Evolutionary conservation across 768 basidiomycete species (phyloP).

Genomic region (Hysterangium stoloniferum): DNA sequence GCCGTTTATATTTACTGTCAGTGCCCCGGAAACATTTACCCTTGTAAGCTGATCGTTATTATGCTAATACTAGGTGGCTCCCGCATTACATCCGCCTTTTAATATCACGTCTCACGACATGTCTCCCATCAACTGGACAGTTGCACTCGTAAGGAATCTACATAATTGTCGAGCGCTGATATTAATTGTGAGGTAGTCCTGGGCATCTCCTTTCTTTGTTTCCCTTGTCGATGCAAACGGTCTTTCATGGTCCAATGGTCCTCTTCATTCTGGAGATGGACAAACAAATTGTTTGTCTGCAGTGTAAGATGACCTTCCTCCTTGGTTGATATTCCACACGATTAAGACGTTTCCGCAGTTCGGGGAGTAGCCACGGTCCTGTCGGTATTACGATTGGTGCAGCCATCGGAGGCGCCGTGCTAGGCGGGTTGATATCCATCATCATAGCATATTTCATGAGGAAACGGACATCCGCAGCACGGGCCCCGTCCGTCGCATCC

Average conservation of each 20-base stretch:
- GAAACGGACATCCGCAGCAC: too few relatives aligned
- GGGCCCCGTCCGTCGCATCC: too few relatives aligned
- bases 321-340: background rate
- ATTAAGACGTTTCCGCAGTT: background rate
- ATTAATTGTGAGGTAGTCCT: slow-evolving; percentile 31
- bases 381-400: slow-evolving; percentile 20
- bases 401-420: slow-evolving; percentile 17
- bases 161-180: too few relatives aligned
- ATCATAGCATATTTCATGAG: background rate
- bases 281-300: slow-evolving; percentile 34
- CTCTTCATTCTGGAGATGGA: slow-evolving; percentile 41
- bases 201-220: slow-evolving; percentile 49
- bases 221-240: slow-evolving; percentile 45
- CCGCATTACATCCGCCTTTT: slow-evolving; percentile 51
- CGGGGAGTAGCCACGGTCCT: background rate
- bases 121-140: slow-evolving; percentile 50
- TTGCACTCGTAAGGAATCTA: slow-evolving; percentile 32
- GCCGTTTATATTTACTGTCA: slow-evolving; percentile 50
- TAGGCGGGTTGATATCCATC: slow-evolving; percentile 12
- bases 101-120: slow-evolving; percentile 42
- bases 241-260: slow-evolving; percentile 48
- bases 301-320: background rate
- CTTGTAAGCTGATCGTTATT: background rate
- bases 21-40: too few relatives aligned
- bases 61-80: slow-evolving; percentile 42